Evolutionary conservation across 352 stramenopile species (phyloP).

Genomic region (Phytophthora multivora): DNA sequence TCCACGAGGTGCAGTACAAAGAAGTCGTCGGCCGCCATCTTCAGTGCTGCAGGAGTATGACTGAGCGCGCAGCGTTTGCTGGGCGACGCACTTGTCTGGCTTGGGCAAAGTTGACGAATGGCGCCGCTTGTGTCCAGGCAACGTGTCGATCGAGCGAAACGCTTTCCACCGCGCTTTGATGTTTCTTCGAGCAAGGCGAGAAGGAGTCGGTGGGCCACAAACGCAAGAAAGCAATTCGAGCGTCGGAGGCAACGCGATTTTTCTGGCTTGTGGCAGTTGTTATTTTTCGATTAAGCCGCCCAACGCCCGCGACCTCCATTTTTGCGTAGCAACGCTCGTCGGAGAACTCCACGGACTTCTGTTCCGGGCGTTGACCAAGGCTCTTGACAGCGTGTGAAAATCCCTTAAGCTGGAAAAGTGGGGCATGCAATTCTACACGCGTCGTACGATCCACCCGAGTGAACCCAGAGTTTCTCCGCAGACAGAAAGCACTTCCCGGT

Average conservation of each 20-base stretch:
- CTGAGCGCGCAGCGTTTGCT: neutral
- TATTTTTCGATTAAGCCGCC: constrained; percentile 23
- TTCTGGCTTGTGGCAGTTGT: constrained; percentile 29
- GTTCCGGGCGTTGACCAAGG: neutral
- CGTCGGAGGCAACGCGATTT: constrained; percentile 10
- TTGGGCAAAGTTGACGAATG: constrained; percentile 22
- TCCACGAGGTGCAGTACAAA: constrained; percentile 78
- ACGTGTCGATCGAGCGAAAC: constrained; percentile 23
- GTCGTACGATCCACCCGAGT: constrained; percentile 18
- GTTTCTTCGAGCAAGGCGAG: constrained; percentile 9
- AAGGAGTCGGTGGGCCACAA: constrained; percentile 31
- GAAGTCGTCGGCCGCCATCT: constrained; percentile 50
- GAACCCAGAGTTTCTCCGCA: constrained; percentile 1
- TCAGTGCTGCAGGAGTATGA: constrained; percentile 3
- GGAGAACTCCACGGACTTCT: constrained; percentile 14
- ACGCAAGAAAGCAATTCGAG: constrained; percentile 18
- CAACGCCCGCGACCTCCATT: constrained; percentile 22
- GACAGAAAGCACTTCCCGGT: neutral
- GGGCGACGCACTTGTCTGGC: constrained; percentile 6
- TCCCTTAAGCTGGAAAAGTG: constrained; percentile 9
- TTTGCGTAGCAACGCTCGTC: constrained; percentile 17
- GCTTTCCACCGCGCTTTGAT: constrained; percentile 8
- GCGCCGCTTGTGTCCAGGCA: constrained; percentile 8
- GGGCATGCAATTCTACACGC: constrained; percentile 12
- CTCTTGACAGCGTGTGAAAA: constrained; percentile 2